These are phyloP conservation scores for Tetrapisispora pingtungensis DNA, from an alignment of 805 yeast species.

Conservation along the genomic window DNA sequence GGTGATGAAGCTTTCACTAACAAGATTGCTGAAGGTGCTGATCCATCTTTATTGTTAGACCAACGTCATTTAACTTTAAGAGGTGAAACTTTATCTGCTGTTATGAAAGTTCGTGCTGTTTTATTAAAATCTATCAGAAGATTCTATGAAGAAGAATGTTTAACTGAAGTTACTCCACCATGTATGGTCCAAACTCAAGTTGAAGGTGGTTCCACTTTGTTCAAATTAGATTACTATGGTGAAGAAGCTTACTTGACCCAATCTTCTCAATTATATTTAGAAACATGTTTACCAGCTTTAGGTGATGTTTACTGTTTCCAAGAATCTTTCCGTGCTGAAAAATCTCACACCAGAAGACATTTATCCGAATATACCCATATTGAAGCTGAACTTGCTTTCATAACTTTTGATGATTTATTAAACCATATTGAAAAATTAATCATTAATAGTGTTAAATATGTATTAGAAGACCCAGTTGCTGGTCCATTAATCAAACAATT, in stretches of 20 bases:
- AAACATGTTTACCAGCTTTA: constrained; percentile 89
- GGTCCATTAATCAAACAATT: constrained; percentile 84
- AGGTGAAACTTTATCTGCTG: constrained; percentile 88
- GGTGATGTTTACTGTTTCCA: constrained; percentile 97
- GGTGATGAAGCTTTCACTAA: constrained; percentile 94
- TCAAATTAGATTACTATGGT: constrained; percentile 88
- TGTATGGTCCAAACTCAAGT: constrained; percentile 99
- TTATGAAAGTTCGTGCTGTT: constrained; percentile 88
- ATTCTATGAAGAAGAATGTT: constrained; percentile 61
- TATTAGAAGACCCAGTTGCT: constrained; percentile 81
- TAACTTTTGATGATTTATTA: constrained; percentile 78
- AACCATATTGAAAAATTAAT: constrained; percentile 75
- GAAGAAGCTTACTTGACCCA: constrained; percentile 95
- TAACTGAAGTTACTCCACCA: constrained; percentile 94
- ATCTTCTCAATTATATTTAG: constrained; percentile 92
- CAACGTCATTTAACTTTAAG: constrained; percentile 93
- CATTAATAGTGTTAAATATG: constrained; percentile 57
- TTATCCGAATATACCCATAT: constrained; percentile 93
- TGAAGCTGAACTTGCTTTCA: constrained; percentile 87
- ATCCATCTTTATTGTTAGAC: constrained; percentile 84
- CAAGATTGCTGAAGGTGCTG: constrained; percentile 88
- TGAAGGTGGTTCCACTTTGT: constrained; percentile 96
- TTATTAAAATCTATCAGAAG: constrained; percentile 65
- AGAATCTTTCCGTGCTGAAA: constrained; percentile 98
- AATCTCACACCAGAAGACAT: constrained; percentile 97